Evolutionary conservation across 129 eudicot genomes (phyloP).

Genomic region (Deinandra increscens): DNA sequence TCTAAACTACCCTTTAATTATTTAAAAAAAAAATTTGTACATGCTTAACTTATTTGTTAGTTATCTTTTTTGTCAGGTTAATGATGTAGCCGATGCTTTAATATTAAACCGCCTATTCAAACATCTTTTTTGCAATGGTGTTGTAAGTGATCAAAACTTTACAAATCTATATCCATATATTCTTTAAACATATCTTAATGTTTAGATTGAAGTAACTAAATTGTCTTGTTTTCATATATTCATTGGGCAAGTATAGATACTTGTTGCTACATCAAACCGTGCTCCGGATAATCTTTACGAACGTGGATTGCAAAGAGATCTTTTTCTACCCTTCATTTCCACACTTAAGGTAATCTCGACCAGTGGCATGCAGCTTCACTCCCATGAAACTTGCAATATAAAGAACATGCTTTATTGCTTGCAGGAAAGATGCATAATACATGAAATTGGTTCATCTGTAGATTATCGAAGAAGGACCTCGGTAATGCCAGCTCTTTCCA

Average conservation of each 20-base stretch:
- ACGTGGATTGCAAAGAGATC: slow-evolving; percentile 91
- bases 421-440: slow-evolving; percentile 88
- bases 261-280: slow-evolving; percentile 90
- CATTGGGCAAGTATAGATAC: slow-evolving; percentile 53
- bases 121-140: slow-evolving; percentile 70
- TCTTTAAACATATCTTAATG: background rate
- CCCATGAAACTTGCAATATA: slow-evolving; percentile 6
- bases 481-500: slow-evolving; percentile 38
- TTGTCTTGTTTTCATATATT: background rate
- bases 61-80: slow-evolving; percentile 47
- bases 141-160: slow-evolving; percentile 47
- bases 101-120: slow-evolving; percentile 84
- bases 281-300: slow-evolving; percentile 93
- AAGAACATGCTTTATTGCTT: too few species aligned
- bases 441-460: slow-evolving; percentile 83
- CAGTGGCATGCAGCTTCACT: background rate
- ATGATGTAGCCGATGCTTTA: slow-evolving; percentile 93
- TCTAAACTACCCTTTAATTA: slow-evolving; percentile 9
- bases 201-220: slow-evolving; percentile 4
- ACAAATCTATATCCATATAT: background rate
- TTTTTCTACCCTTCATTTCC: slow-evolving; percentile 93
- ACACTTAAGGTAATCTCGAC: slow-evolving; percentile 59
- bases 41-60: too few species aligned
- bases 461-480: slow-evolving; percentile 89
- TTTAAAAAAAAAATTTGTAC: too few species aligned